A percentile compares a stretch with the other conserved stretches of the same genome.
Evolutionary conservation across 208 protist genomes (phyloP).

Genomic region (Trypanosoma lewisi): DNA sequence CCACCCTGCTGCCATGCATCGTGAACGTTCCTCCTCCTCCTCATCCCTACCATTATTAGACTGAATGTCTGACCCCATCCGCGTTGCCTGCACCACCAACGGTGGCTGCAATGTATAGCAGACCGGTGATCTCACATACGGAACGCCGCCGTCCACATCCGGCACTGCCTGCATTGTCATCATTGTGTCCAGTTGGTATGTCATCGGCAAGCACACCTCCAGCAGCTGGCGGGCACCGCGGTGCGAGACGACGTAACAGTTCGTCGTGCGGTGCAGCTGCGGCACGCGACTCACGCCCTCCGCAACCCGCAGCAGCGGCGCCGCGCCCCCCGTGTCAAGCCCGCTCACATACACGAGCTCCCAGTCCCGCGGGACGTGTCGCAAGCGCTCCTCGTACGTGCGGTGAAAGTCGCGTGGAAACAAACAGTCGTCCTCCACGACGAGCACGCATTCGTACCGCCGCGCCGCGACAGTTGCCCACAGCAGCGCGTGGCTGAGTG

Average conservation of each 20-base stretch:
- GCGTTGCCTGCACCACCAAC: constrained; percentile 55
- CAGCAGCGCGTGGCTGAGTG: constrained; percentile 67
- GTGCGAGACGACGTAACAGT: constrained; percentile 69
- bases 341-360: constrained; percentile 83
- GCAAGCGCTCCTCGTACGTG: constrained; percentile 23
- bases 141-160: constrained; percentile 9
- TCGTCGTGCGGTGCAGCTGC: constrained; percentile 84
- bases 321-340: constrained; percentile 70
- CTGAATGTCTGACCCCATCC: constrained; percentile 83
- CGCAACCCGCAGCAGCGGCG: constrained; percentile 26
- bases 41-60: constrained; percentile 16
- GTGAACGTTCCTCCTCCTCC: constrained; percentile 21
- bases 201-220: constrained; percentile 59
- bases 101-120: constrained; percentile 87
- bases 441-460: constrained; percentile 26
- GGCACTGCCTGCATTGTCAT: constrained; percentile 69
- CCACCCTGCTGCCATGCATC: constrained; percentile 34
- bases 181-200: constrained; percentile 82
- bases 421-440: constrained; percentile 61
- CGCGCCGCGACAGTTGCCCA: constrained; percentile 65
- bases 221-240: constrained; percentile 59
- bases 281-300: constrained; percentile 65
- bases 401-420: constrained; percentile 40
- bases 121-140: constrained; percentile 49
- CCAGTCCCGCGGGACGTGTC: constrained; percentile 58